Conservation (phyloP, 2,329 filamentous ascomycete genomes). For the Raffaelea ambrosiae region DNA sequence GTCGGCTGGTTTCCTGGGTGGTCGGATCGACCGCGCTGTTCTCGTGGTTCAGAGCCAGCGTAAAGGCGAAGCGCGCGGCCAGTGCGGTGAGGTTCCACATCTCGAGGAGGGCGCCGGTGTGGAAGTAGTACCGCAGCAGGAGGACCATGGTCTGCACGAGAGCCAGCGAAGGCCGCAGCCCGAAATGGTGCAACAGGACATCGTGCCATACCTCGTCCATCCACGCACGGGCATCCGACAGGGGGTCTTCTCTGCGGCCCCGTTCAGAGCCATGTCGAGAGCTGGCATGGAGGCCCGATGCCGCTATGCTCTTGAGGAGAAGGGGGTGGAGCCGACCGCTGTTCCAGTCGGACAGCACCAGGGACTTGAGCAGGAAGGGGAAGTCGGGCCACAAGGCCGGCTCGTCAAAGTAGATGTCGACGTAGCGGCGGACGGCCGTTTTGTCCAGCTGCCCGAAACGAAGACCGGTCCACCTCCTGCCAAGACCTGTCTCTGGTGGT, state of each 20-base stretch:
- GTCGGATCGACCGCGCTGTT: background rate
- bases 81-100: slow-evolving; percentile 1
- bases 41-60: slow-evolving; percentile 2
- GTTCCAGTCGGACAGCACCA: slow-evolving; percentile 17
- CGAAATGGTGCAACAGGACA: background rate
- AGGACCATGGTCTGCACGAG: slow-evolving; percentile 1
- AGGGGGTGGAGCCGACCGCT: slow-evolving; percentile 12
- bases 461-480: background rate
- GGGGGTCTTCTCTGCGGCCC: background rate
- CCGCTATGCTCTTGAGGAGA: slow-evolving; percentile 15
- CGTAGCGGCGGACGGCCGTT: background rate
- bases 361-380: slow-evolving; percentile 15
- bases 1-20: slow-evolving; percentile 9
- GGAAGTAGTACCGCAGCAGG: background rate
- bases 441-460: background rate
- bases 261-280: background rate
- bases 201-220: background rate
- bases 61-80: background rate
- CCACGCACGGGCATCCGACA: background rate
- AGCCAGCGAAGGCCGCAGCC: background rate
- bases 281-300: slow-evolving; percentile 8
- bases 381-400: slow-evolving; percentile 11
- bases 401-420: slow-evolving; percentile 18
- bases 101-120: background rate
- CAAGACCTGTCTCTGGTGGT: background rate